Evolutionary conservation across 164 flowering plant genomes (phyloP).

Genomic region (Liriodendron chinense): DNA sequence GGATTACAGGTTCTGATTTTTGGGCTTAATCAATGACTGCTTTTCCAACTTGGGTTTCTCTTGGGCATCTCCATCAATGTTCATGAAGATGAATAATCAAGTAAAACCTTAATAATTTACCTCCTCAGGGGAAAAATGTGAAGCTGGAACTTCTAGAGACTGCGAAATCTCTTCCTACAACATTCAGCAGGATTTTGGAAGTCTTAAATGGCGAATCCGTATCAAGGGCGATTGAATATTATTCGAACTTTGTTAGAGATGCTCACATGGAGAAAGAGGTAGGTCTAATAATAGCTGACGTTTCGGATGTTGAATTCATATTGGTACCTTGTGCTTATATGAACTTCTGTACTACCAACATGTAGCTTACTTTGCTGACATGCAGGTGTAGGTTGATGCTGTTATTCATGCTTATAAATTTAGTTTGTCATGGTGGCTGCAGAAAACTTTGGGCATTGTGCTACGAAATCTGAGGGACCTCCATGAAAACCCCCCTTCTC

Average conservation of each 20-base stretch:
- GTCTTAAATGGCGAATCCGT: constrained; percentile 64
- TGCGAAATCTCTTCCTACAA: constrained; percentile 73
- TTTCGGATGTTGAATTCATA: not conserved
- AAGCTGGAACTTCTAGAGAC: constrained; percentile 84
- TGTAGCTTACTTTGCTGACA: not conserved
- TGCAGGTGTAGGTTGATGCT: not conserved
- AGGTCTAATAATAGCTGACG: constrained; percentile 8
- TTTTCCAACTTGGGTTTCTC: constrained; percentile 2
- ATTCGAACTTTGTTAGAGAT: constrained; percentile 77
- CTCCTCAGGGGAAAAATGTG: constrained; percentile 74
- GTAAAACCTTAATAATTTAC: constrained; percentile 2
- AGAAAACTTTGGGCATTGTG: constrained; percentile 49
- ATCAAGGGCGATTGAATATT: constrained; percentile 69
- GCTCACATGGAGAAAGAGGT: constrained; percentile 87
- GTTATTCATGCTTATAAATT: not conserved
- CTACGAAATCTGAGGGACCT: constrained; percentile 56
- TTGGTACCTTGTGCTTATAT: not conserved
- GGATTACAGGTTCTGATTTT: constrained; percentile 76
- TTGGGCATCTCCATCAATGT: not conserved
- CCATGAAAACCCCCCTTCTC: constrained; percentile 67
- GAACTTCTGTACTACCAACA: not conserved
- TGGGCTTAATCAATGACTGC: constrained; percentile 1
- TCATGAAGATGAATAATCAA: not conserved
- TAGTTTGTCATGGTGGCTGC: constrained; percentile 29
- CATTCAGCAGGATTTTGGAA: constrained; percentile 64